Conservation (phyloP, 1,139 yeast species). For the Lodderomyces margitis region DNA sequence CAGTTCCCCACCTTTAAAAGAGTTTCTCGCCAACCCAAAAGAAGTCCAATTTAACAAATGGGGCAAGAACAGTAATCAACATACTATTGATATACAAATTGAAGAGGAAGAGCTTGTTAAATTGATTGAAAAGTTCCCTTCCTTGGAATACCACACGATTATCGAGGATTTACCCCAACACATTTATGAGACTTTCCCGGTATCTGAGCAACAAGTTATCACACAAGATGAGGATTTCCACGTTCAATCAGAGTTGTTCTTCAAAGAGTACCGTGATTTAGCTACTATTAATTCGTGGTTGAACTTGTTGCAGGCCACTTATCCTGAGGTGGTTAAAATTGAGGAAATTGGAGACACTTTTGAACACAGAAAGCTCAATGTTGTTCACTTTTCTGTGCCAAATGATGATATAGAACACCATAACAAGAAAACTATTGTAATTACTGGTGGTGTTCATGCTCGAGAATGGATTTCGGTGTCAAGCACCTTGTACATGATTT, state of each 20-base stretch:
- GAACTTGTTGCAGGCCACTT: slow-evolving; percentile 50
- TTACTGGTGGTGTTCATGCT: slow-evolving; percentile 86
- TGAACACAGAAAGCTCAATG: slow-evolving; percentile 70
- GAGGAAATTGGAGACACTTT: slow-evolving; percentile 72
- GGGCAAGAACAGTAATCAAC: slow-evolving; percentile 26
- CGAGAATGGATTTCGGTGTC: slow-evolving; percentile 88
- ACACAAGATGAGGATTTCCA: slow-evolving; percentile 20
- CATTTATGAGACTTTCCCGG: slow-evolving; percentile 55
- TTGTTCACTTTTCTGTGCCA: slow-evolving; percentile 59
- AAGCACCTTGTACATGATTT: slow-evolving; percentile 62
- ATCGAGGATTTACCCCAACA: slow-evolving; percentile 57
- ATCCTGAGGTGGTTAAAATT: slow-evolving; percentile 56
- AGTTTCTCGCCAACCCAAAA: slow-evolving; percentile 15
- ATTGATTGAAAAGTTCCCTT: slow-evolving; percentile 22
- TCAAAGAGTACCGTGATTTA: slow-evolving; percentile 67
- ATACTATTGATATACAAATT: slow-evolving; percentile 38
- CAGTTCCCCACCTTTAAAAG: slow-evolving; percentile 19
- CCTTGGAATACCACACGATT: slow-evolving; percentile 32
- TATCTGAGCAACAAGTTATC: slow-evolving; percentile 13
- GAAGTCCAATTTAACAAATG: slow-evolving; percentile 24
- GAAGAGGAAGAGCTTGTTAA: slow-evolving; percentile 21
- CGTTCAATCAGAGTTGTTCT: slow-evolving; percentile 49
- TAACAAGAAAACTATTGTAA: slow-evolving; percentile 64
- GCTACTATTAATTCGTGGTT: slow-evolving; percentile 73
- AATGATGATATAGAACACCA: slow-evolving; percentile 40